Base-by-base conservation (phyloP, 441 rosid species). In the Viola pubescens region DNA sequence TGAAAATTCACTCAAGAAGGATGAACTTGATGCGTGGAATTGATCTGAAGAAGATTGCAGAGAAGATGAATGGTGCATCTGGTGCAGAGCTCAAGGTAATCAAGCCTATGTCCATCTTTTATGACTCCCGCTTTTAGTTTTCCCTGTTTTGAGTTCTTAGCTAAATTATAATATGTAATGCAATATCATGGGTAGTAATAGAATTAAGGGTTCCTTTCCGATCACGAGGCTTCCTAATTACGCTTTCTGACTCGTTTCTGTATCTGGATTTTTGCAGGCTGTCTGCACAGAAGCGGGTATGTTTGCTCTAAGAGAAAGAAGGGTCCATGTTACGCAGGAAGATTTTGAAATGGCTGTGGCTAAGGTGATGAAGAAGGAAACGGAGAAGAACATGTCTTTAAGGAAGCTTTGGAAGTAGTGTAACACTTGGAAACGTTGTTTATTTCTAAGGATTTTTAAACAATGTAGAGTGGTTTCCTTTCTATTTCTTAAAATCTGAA, bases 241-340 rank as follows among this genome's bases (percentile, higher is more conserved):
- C 34, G 34, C 34, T 26, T 26, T 26, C 9, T 46, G 11, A 46
- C 11, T n/a, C 0, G 48, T 9, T 8, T 46, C n/a, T 46, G 49
- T 9, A 9, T 46, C 11, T 4, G 34, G 56, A 10, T 68, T 4
- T 57, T 40, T 26, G 11, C 59, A 69, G 72, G 72, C 72, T 26
- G 97, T 88, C 48, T 90, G 97, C 84, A 90, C 96, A 0, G 97
- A 91, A 68, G 97, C 94, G 0, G 96, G 97, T 0, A 90, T 90
- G 97, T 90, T 90, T 84, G 97, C 97, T 0, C 72, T 90, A 47
- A 80, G 97, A 61, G 97, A 90, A 77, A 79, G 97, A 56, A 80
- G 97, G 75, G 94, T 87, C 7, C 97, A 90, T 54, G 97, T 90
- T 8, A 87, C 94, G 5, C 97, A 90, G 51, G 97, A 90, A 73